Evolutionary conservation across 352 stramenopile species (phyloP).

Genomic region (Phytophthora cactorum): DNA sequence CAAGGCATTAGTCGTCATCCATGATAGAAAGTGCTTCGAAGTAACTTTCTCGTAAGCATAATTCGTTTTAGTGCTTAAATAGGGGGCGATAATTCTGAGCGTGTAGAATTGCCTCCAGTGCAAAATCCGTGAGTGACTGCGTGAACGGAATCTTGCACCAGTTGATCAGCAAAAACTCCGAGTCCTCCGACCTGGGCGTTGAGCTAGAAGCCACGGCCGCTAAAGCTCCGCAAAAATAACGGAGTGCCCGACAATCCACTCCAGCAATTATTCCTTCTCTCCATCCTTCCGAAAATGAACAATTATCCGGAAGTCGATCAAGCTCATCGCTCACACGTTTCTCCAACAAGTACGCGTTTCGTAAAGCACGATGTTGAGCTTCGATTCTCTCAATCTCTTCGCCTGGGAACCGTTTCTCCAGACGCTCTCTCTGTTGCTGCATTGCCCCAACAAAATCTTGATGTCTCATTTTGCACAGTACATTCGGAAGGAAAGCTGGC

Average conservation of each 20-base stretch:
- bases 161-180: conserved; percentile 29
- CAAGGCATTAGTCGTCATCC: too few species aligned
- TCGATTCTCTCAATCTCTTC: conserved; percentile 31
- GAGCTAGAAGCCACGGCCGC: conserved; percentile 14
- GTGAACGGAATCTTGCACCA: conserved; percentile 31
- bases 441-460: conserved; percentile 33
- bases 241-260: conserved; percentile 22
- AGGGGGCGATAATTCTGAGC: conserved; percentile 24
- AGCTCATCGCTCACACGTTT: conserved; percentile 24
- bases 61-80: not conserved
- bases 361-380: conserved; percentile 28
- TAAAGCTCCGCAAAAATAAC: conserved; percentile 29
- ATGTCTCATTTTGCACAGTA: conserved; percentile 27
- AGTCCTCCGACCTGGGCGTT: not conserved
- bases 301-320: conserved; percentile 10
- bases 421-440: conserved; percentile 19
- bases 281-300: conserved; percentile 28
- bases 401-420: conserved; percentile 24
- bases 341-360: conserved; percentile 29
- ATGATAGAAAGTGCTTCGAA: too few species aligned
- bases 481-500: conserved; percentile 20
- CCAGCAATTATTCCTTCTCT: conserved; percentile 20
- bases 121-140: conserved; percentile 27
- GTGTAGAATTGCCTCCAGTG: conserved; percentile 31
- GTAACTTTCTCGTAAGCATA: too few species aligned